phyloP scores from a whole-genome alignment of 1,284 basidiomycete genomes.

The Trametes versicolor region DNA sequence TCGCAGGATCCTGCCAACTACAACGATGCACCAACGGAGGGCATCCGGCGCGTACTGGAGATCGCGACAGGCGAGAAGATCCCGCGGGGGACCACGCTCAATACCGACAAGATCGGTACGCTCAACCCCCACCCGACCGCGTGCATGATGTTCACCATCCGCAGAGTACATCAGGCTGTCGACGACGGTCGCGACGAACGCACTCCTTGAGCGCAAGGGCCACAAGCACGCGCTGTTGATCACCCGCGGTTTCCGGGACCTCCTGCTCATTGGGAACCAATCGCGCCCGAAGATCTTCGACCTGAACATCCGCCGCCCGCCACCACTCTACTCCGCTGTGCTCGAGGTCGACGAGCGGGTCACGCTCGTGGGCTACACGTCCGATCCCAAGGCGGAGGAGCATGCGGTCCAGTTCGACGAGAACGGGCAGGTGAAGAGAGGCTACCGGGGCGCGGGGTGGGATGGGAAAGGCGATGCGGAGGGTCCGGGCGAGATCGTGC shows the following conservation, averaged over 20 bases:
- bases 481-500: constrained; percentile 82
- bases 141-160: not conserved
- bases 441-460: constrained; percentile 81
- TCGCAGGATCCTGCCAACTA: constrained; percentile 92
- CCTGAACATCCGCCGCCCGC: constrained; percentile 83
- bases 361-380: constrained; percentile 92
- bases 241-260: constrained; percentile 92
- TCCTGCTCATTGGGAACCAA: constrained; percentile 93
- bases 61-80: constrained; percentile 74
- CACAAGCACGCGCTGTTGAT: constrained; percentile 92
- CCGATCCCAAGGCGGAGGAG: constrained; percentile 83
- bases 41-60: constrained; percentile 92
- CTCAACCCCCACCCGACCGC: not conserved
- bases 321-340: constrained; percentile 84
- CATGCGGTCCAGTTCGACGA: constrained; percentile 82
- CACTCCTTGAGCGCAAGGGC: constrained; percentile 94
- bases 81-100: constrained; percentile 71
- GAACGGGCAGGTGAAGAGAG: constrained; percentile 69
- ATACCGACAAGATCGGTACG: constrained; percentile 86
- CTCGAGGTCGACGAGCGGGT: constrained; percentile 96
- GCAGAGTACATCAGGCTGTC: constrained; percentile 92
- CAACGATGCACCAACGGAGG: constrained; percentile 93
- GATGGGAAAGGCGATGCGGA: constrained; percentile 74
- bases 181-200: constrained; percentile 97
- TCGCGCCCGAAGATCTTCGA: constrained; percentile 92